Conservation (phyloP, 2,329 filamentous ascomycete genomes). For the Colletotrichum sp. region DNA sequence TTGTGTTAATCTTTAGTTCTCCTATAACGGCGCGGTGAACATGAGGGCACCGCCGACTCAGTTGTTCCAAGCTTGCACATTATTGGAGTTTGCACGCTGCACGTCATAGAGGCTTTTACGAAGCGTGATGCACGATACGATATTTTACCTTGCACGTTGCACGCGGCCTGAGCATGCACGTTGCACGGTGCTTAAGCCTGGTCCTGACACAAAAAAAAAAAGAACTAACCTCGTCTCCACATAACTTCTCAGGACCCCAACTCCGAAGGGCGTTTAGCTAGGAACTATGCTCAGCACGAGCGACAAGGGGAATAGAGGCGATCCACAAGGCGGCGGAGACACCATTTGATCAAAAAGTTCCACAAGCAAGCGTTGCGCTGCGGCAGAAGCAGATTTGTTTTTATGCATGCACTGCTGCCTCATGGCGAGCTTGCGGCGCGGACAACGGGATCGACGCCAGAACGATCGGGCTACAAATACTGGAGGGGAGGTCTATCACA, state of each 20-base stretch:
- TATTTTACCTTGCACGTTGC: neutral
- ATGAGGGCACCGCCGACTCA: neutral
- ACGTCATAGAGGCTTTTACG: neutral
- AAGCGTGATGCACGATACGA: neutral
- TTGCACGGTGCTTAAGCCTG: neutral
- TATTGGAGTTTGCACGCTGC: neutral
- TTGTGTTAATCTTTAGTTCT: neutral
- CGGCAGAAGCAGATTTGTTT: neutral
- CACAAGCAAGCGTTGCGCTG: neutral
- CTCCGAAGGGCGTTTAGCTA: neutral
- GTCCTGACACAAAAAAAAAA: neutral
- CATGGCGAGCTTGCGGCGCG: neutral
- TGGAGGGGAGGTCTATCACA: neutral
- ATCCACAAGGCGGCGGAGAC: neutral
- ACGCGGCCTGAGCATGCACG: no score
- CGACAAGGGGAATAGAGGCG: neutral
- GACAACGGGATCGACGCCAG: neutral
- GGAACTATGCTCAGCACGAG: neutral
- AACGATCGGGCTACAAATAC: neutral
- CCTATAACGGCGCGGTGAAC: neutral
- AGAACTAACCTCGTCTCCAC: neutral
- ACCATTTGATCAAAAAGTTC: neutral
- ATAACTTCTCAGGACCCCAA: neutral
- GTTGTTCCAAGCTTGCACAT: neutral
- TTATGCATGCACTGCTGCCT: neutral